phyloP scores from a whole-genome alignment of 352 stramenopile species.

The Thraustochytrium sp. region DNA sequence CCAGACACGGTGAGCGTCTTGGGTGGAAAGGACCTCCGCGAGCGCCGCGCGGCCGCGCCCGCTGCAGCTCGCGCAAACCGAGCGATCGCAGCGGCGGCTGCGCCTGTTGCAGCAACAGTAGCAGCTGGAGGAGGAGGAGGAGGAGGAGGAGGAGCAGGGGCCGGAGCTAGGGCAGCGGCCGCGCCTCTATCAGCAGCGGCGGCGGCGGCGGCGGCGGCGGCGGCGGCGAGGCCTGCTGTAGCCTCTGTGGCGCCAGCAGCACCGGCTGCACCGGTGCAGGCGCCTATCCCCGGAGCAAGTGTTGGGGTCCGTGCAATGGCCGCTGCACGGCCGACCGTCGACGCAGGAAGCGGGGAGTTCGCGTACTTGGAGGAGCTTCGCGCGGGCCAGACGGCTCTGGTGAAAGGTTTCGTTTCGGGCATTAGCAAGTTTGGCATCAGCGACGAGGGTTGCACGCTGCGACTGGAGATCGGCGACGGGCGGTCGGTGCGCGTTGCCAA shows the following conservation, averaged over 20 bases:
- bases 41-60: not conserved
- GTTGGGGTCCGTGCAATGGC: not conserved
- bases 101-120: not conserved
- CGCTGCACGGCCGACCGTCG: not conserved
- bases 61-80: not conserved
- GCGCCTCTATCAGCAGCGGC: too few species aligned
- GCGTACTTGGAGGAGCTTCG: not conserved
- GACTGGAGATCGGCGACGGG: slow-evolving; percentile 13
- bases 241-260: not conserved
- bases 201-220: too few species aligned
- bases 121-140: too few species aligned
- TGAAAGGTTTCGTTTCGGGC: slow-evolving; percentile 19
- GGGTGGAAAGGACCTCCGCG: not conserved
- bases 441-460: not conserved
- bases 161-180: too few species aligned
- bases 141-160: too few species aligned
- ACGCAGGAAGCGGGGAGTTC: too few species aligned
- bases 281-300: not conserved
- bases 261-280: not conserved
- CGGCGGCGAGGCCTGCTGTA: too few species aligned
- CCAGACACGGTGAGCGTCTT: not conserved
- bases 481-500: not conserved
- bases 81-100: not conserved
- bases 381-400: not conserved
- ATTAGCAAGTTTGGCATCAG: not conserved